Conservation (phyloP, 108 stramenopile genomes). For the Nannochloropsis granulata region DNA sequence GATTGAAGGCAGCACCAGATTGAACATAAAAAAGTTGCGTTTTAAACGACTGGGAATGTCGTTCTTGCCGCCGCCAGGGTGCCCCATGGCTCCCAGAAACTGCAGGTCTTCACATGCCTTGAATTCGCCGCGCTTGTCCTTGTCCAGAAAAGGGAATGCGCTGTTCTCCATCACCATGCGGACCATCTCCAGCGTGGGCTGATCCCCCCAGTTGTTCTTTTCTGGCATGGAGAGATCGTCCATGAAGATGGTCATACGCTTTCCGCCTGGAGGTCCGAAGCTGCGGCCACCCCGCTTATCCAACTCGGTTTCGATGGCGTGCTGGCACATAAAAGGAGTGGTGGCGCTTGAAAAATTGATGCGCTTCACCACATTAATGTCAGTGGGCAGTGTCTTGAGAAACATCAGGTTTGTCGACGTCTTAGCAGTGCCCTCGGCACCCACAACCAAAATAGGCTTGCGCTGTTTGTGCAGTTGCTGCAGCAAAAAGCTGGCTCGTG, state of each 20-base stretch:
- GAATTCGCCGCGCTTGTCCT: constrained; percentile 78
- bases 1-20: constrained; percentile 65
- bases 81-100: constrained; percentile 72
- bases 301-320: constrained; percentile 64
- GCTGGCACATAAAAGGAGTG: constrained; percentile 69
- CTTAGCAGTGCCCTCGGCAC: constrained; percentile 77
- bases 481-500: constrained; percentile 53
- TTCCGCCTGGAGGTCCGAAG: constrained; percentile 71
- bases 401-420: constrained; percentile 75
- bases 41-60: constrained; percentile 77
- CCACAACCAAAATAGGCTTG: constrained; percentile 56
- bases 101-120: constrained; percentile 68
- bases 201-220: constrained; percentile 73
- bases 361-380: constrained; percentile 49
- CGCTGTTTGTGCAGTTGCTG: constrained; percentile 51
- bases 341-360: constrained; percentile 79
- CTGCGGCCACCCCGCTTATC: constrained; percentile 71
- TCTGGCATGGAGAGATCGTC: constrained; percentile 79
- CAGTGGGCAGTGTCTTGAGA: constrained; percentile 47
- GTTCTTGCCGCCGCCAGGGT: constrained; percentile 73
- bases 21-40: constrained; percentile 79
- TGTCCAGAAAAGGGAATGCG: constrained; percentile 76
- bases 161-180: constrained; percentile 60
- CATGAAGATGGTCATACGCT: constrained; percentile 80
- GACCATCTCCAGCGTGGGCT: constrained; percentile 69